A percentile compares a stretch with the other conserved stretches of the same genome.
Evolutionary conservation across 441 rosid genomes (phyloP).

Genomic region (Gossypium gossypioides): DNA sequence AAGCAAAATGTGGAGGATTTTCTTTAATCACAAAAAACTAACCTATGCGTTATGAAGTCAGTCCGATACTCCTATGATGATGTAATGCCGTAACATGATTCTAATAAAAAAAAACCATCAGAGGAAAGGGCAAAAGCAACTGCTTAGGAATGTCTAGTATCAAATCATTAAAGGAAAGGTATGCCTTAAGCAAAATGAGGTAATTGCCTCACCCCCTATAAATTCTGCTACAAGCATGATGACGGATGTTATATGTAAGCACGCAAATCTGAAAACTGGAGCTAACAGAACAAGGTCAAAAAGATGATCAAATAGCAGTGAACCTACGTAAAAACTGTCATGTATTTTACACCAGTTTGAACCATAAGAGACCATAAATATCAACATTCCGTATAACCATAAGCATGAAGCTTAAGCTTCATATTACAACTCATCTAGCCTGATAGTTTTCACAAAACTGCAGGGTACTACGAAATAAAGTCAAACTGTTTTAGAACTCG

Average conservation of each 20-base stretch:
- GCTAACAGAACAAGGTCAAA: conserved; percentile 7
- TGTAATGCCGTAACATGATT: not conserved
- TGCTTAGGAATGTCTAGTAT: not conserved
- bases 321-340: not conserved
- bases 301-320: not conserved
- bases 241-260: not conserved
- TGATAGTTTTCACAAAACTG: not conserved
- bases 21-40: not conserved
- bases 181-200: conserved; percentile 1
- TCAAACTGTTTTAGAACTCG: not conserved
- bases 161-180: not conserved
- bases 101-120: not conserved
- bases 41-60: not conserved
- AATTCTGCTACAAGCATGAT: conserved; percentile 3
- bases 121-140: not conserved
- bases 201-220: conserved; percentile 3
- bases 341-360: not conserved
- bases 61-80: not conserved
- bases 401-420: not conserved
- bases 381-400: not conserved
- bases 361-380: not conserved
- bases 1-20: not conserved
- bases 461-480: not conserved
- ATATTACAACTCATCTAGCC: not conserved
- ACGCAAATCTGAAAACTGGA: not conserved